Percentiles rank a stretch among this genome's conserved stretches.
phyloP scores from a whole-genome alignment of 768 basidiomycete genomes.

The Tricholoma sp. region DNA sequence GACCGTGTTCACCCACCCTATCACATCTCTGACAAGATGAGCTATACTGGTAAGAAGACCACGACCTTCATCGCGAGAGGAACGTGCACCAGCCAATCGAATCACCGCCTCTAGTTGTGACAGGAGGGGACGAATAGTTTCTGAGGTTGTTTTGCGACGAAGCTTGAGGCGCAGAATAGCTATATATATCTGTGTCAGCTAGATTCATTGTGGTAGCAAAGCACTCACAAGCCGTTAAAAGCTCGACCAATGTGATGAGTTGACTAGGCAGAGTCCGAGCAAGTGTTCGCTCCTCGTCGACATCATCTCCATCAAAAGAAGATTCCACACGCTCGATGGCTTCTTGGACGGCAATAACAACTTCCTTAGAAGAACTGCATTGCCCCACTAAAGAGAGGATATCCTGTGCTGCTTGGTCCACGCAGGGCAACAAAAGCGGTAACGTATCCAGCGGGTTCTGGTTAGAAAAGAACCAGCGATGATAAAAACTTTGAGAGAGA shows the following conservation, averaged over 20 bases:
- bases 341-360: constrained; percentile 43
- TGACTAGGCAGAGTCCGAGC: constrained; percentile 23
- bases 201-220: not conserved
- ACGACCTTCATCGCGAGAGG: constrained; percentile 28
- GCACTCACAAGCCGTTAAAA: constrained; percentile 36
- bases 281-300: constrained; percentile 17
- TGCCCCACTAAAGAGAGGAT: constrained; percentile 37
- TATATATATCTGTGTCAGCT: constrained; percentile 11
- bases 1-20: constrained; percentile 27
- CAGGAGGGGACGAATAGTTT: constrained; percentile 38
- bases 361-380: constrained; percentile 39
- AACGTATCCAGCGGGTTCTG: constrained; percentile 43
- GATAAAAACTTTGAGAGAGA: not conserved
- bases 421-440: constrained; percentile 34
- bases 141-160: constrained; percentile 36
- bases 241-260: constrained; percentile 30
- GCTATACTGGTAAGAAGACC: constrained; percentile 24
- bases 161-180: constrained; percentile 43
- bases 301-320: constrained; percentile 14
- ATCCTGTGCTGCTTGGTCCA: constrained; percentile 32
- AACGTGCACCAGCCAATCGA: constrained; percentile 18
- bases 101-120: constrained; percentile 30
- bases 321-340: constrained; percentile 32
- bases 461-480: constrained; percentile 1
- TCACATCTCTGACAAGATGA: constrained; percentile 20